A percentile compares a stretch with the other conserved stretches of the same genome.
These are phyloP conservation scores for Parascedosporium putredinis DNA, from an alignment of 2,329 filamentous ascomycete species.

Conservation along the genomic window DNA sequence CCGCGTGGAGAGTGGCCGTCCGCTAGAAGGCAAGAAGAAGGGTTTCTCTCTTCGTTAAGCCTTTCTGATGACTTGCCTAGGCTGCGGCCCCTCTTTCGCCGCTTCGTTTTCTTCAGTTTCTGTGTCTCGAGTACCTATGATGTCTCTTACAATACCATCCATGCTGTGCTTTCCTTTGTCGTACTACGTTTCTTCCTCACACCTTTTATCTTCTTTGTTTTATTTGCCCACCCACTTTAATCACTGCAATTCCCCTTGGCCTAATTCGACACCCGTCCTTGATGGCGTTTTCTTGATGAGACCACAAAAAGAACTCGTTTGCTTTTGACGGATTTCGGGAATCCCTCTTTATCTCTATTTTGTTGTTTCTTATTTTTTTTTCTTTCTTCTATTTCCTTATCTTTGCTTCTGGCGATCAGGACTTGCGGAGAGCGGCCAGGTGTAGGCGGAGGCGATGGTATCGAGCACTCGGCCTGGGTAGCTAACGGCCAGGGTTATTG, in stretches of 20 bases:
- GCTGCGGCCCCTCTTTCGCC: slow-evolving; percentile 7
- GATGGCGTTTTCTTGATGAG: slow-evolving; percentile 7
- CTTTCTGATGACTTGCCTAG: slow-evolving; percentile 14
- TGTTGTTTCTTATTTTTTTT: no score
- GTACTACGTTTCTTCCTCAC: slow-evolving; percentile 24
- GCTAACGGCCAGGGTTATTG: neutral
- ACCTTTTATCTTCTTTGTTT: slow-evolving; percentile 25
- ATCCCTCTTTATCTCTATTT: slow-evolving; percentile 8
- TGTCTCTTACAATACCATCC: slow-evolving; percentile 48
- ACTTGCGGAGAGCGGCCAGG: neutral
- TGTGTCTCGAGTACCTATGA: slow-evolving; percentile 47
- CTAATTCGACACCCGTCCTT: slow-evolving; percentile 8
- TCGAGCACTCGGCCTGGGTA: neutral
- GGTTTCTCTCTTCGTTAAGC: slow-evolving; percentile 93
- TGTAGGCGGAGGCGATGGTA: neutral
- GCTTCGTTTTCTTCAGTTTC: slow-evolving; percentile 22
- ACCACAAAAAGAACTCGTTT: slow-evolving; percentile 7
- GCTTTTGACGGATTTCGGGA: slow-evolving; percentile 6
- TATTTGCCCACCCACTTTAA: slow-evolving; percentile 12
- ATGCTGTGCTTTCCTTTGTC: slow-evolving; percentile 39
- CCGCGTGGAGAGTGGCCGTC: slow-evolving; percentile 87
- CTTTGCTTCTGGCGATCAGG: slow-evolving; percentile 5
- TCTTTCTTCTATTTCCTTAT: no score
- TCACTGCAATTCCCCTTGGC: slow-evolving; percentile 28
- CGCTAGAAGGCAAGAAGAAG: slow-evolving; percentile 96